Evolutionary conservation across 306 rosid species (phyloP), one percentile per base, ranked within the genome.

Genomic region (Trichosanthes cucumerina): DNA sequence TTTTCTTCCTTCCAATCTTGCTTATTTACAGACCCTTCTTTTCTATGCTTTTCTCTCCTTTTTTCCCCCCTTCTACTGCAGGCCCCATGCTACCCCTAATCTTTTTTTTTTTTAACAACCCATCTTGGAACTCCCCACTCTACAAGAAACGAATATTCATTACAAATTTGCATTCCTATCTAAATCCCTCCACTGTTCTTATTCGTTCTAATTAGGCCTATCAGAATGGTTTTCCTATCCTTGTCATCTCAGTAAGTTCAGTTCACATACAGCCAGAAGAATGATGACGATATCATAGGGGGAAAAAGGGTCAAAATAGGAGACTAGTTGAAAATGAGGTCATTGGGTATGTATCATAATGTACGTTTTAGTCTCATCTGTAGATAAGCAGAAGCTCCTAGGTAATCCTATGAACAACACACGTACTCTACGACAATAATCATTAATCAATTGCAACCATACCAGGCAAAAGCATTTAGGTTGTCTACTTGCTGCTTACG

Each of bases 1-100:
- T 85, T 81, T 88, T 86, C 81, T 89, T 73, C 88, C 82, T 89
- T 71, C 88, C 86, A 90, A 47, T 80, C 88, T 85, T 76, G 88
- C 16, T 90, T 88, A 86, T 84, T 86, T 84, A 78, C 81, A 66
- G 46, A 34, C 83, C 87, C 88, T 84, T 86, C 86, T 89, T 86
- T 56, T 79, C 62, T 41, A 80, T 91, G 77, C 77, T 84, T 81
- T 84, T 82, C 81, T 72, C 75, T 54, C 74, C 76, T 75, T 87
- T 77, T n/a, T 86, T 47, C 49, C 74, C 66, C 66, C 76, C 89
- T 88, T 85, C 87, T 21, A 44, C 82, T 70, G 87, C 84, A 83
- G 78, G 83, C 77, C 80, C 79, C 81, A 59, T 78, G 78, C 52
- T 54, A 56, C 24, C 41, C 68, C 13, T 24, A 13, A 39, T 9